Conservation (phyloP, 768 basidiomycete genomes). For the Termitomyces heimii region DNA sequence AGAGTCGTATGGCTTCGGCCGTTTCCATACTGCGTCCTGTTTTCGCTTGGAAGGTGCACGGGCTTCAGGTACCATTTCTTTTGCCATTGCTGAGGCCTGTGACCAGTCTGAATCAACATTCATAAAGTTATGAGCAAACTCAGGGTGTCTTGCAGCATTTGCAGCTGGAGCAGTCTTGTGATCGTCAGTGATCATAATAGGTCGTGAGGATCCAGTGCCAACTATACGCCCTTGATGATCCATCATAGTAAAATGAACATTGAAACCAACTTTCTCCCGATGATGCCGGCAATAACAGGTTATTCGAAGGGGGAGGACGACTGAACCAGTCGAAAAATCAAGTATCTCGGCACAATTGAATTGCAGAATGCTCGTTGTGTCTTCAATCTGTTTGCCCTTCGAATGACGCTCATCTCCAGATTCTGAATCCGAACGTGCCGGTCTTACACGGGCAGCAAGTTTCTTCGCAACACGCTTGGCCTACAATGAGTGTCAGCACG, state of each 20-base stretch:
- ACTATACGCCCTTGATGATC: constrained; percentile 76
- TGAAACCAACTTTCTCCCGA: constrained; percentile 93
- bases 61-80: constrained; percentile 26
- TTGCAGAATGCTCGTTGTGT: constrained; percentile 82
- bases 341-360: constrained; percentile 93
- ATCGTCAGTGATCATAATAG: constrained; percentile 99
- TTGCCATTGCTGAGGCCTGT: constrained; percentile 22
- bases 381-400: constrained; percentile 50
- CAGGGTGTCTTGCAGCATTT: constrained; percentile 22
- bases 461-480: constrained; percentile 89
- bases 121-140: constrained; percentile 25
- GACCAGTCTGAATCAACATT: constrained; percentile 48
- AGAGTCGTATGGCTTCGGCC: constrained; percentile 68
- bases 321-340: constrained; percentile 84
- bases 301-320: constrained; percentile 87
- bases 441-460: constrained; percentile 77
- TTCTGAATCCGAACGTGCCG: constrained; percentile 71
- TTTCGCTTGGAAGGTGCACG: constrained; percentile 45
- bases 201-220: constrained; percentile 75
- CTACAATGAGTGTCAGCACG: constrained; percentile 30
- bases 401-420: constrained; percentile 49
- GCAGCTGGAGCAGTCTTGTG: constrained; percentile 71
- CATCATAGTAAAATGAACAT: constrained; percentile 81
- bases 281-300: constrained; percentile 99
- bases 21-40: constrained; percentile 46